Conservation (phyloP, 75 land plant genomes). For the Isoetes taiwanensis region DNA sequence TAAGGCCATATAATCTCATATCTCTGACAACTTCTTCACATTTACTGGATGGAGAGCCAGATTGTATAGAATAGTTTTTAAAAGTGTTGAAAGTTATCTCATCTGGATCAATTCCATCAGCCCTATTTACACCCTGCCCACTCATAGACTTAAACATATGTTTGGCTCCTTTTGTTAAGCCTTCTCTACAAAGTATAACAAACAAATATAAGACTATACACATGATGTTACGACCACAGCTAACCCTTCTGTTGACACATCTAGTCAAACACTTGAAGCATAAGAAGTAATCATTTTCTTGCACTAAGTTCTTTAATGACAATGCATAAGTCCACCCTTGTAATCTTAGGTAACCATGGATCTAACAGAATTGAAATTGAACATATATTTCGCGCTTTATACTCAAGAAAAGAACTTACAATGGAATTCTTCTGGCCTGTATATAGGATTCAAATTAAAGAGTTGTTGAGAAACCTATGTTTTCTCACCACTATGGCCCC, state of each 20-base stretch:
- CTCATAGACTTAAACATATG: slow-evolving; percentile 9
- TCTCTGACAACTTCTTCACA: slow-evolving; percentile 9
- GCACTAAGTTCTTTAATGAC: slow-evolving; percentile 12
- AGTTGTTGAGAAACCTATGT: too few species aligned
- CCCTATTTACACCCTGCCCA: neutral
- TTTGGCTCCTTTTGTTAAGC: slow-evolving; percentile 10
- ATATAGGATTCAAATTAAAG: too few species aligned
- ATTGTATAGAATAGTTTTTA: slow-evolving; percentile 2
- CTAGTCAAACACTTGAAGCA: slow-evolving; percentile 10
- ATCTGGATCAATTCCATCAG: slow-evolving; percentile 10
- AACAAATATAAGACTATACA: slow-evolving; percentile 3
- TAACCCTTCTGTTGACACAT: slow-evolving; percentile 15
- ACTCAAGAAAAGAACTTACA: too few species aligned
- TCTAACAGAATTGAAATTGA: slow-evolving; percentile 11
- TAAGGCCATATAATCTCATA: slow-evolving; percentile 8
- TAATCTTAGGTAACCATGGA: slow-evolving; percentile 14
- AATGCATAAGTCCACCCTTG: slow-evolving; percentile 13
- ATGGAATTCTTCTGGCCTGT: too few species aligned
- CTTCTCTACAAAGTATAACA: slow-evolving; percentile 11
- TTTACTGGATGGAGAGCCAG: slow-evolving; percentile 10
- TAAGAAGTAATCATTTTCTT: neutral
- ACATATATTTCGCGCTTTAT: too few species aligned
- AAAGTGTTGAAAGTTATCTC: slow-evolving; percentile 15
- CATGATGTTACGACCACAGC: slow-evolving; percentile 10
- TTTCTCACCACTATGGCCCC: too few species aligned